Conservation (phyloP, 495 filamentous ascomycete genomes). For the Penicillium nucicola region DNA sequence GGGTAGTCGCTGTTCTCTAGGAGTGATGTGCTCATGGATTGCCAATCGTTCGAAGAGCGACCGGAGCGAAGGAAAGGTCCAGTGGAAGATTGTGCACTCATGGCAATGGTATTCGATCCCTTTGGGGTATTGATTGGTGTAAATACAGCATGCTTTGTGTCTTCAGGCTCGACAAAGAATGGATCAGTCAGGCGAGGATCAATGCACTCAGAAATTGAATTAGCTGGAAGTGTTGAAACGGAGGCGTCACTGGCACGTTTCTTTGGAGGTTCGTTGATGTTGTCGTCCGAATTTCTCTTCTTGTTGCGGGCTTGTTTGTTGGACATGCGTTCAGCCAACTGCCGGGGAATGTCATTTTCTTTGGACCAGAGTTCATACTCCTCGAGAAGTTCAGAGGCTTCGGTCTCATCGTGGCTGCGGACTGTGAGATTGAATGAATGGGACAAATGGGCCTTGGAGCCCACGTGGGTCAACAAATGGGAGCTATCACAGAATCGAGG, state of each 20-base stretch:
- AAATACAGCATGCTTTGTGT: not conserved
- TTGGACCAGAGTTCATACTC: slow-evolving; percentile 71
- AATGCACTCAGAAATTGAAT: slow-evolving; percentile 20
- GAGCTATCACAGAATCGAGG: slow-evolving; percentile 83
- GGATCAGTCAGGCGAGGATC: slow-evolving; percentile 35
- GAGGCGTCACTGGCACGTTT: not conserved
- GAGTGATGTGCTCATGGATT: slow-evolving; percentile 10
- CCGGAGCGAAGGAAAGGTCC: not conserved
- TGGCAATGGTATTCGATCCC: not conserved
- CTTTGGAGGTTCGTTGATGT: not conserved
- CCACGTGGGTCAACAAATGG: slow-evolving; percentile 82
- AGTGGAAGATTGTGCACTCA: not conserved
- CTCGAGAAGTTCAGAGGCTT: slow-evolving; percentile 47
- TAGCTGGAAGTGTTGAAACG: not conserved
- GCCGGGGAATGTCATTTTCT: slow-evolving; percentile 55
- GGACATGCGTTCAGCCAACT: slow-evolving; percentile 68
- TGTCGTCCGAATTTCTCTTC: slow-evolving; percentile 28
- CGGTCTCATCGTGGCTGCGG: slow-evolving; percentile 52
- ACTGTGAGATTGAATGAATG: slow-evolving; percentile 71
- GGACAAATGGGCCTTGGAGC: slow-evolving; percentile 80
- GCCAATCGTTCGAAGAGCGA: slow-evolving; percentile 4
- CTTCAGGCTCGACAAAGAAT: slow-evolving; percentile 3
- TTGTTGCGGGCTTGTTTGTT: slow-evolving; percentile 65
- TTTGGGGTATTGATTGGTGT: not conserved
- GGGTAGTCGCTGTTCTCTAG: slow-evolving; percentile 6